These are phyloP conservation scores for Stenocarpella maydis DNA, from an alignment of 2,329 filamentous ascomycete genomes.

Conservation along the genomic window DNA sequence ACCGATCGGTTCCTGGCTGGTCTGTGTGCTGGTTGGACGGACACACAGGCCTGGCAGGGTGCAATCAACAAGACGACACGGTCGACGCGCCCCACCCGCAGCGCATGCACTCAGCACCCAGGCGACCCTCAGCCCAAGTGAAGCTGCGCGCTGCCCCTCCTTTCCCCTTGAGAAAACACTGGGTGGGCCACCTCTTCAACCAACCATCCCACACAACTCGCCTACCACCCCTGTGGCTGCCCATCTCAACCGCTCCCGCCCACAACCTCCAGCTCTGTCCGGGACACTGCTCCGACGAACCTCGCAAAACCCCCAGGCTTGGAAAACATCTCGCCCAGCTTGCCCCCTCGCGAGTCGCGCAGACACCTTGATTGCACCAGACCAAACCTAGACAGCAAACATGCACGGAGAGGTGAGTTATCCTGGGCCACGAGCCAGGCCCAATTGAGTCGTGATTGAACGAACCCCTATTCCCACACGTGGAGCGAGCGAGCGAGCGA, in stretches of 20 bases:
- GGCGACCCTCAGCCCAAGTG: no score
- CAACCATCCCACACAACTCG: not conserved
- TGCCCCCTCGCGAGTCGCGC: slow-evolving; percentile 29
- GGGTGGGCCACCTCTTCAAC: slow-evolving; percentile 1
- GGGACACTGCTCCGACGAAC: slow-evolving; percentile 13
- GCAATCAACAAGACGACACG: slow-evolving; percentile 24
- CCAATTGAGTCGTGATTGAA: slow-evolving; percentile 6
- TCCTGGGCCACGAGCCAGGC: slow-evolving; percentile 5
- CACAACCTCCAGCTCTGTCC: slow-evolving; percentile 18
- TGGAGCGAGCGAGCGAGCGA: slow-evolving; percentile 24
- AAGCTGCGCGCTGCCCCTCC: slow-evolving; percentile 3
- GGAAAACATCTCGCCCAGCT: slow-evolving; percentile 12
- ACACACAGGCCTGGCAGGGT: no score
- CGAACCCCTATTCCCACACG: slow-evolving; percentile 29
- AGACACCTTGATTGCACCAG: slow-evolving; percentile 18
- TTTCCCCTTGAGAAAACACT: slow-evolving; percentile 24
- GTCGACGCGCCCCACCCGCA: slow-evolving; percentile 24
- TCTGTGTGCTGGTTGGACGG: not conserved
- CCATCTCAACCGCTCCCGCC: slow-evolving; percentile 19
- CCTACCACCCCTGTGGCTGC: not conserved
- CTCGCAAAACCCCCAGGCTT: not conserved
- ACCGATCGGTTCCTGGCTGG: not conserved
- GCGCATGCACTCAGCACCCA: not conserved
- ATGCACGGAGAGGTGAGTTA: slow-evolving; percentile 37
- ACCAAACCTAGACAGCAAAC: slow-evolving; percentile 21